Conservation (phyloP, 1,139 yeast genomes). For the Candida sp. region DNA sequence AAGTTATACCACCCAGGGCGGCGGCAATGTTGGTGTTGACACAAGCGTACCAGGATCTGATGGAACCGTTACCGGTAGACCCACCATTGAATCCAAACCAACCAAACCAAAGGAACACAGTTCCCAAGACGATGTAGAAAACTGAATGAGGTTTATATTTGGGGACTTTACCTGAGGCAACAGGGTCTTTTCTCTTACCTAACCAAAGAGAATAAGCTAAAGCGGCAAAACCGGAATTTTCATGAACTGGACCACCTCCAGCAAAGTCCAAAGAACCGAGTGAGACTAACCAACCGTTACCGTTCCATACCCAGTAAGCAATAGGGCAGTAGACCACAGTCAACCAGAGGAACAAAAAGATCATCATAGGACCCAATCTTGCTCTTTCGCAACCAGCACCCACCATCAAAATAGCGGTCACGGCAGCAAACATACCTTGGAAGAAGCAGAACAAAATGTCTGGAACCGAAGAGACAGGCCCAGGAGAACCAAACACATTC, state of each 20-base stretch:
- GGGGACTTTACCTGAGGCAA: slow-evolving; percentile 67
- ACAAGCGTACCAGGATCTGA: slow-evolving; percentile 92
- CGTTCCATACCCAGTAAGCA: slow-evolving; percentile 98
- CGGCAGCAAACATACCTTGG: slow-evolving; percentile 96
- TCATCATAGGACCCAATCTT: slow-evolving; percentile 95
- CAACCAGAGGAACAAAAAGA: slow-evolving; percentile 88
- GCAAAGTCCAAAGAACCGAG: slow-evolving; percentile 93
- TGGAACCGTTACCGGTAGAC: slow-evolving; percentile 86
- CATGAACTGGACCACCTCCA: slow-evolving; percentile 98
- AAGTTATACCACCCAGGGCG: slow-evolving; percentile 83
- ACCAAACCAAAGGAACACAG: slow-evolving; percentile 94
- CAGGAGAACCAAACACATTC: slow-evolving; percentile 79
- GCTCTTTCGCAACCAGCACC: slow-evolving; percentile 99
- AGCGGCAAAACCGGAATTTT: slow-evolving; percentile 92
- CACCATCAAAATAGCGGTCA: slow-evolving; percentile 87
- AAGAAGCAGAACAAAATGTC: slow-evolving; percentile 84
- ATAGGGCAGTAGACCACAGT: slow-evolving; percentile 94
- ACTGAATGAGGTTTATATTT: slow-evolving; percentile 92
- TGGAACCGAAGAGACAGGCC: slow-evolving; percentile 66
- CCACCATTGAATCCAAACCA: slow-evolving; percentile 99
- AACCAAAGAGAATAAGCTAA: slow-evolving; percentile 85
- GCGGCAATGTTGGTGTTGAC: slow-evolving; percentile 94
- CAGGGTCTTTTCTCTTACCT: slow-evolving; percentile 89
- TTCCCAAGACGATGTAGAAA: slow-evolving; percentile 87
- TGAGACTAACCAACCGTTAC: slow-evolving; percentile 79